These are phyloP conservation scores for Saposhnikovia divaricata DNA, from an alignment of 129 eudicot species.

Conservation along the genomic window DNA sequence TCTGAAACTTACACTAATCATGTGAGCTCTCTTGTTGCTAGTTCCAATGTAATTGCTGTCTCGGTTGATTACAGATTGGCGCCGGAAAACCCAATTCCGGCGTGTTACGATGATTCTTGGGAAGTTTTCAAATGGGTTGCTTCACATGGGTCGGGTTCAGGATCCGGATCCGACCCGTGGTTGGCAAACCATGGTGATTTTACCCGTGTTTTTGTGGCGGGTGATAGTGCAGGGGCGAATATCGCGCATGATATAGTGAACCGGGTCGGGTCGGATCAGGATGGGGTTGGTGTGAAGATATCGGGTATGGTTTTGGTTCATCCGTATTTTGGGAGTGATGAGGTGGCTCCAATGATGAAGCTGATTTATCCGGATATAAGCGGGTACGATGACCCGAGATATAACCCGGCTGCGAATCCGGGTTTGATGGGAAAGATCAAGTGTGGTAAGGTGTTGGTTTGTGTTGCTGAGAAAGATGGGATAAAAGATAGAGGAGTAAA, in stretches of 20 bases:
- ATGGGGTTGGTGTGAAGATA: constrained; percentile 4
- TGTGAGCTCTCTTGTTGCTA: background rate
- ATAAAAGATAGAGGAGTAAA: constrained; percentile 19
- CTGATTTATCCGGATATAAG: constrained; percentile 1
- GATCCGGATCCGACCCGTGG: constrained; percentile 42
- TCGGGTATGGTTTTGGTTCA: constrained; percentile 15
- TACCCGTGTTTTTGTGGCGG: constrained; percentile 39
- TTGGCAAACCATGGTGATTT: constrained; percentile 34
- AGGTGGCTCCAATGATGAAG: constrained; percentile 6
- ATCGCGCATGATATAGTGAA: constrained; percentile 35
- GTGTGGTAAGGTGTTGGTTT: constrained; percentile 29
- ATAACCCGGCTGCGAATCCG: constrained; percentile 32
- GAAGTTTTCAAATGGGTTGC: constrained; percentile 42
- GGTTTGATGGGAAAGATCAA: constrained; percentile 10
- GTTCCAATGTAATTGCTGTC: background rate
- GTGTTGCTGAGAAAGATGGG: constrained; percentile 22
- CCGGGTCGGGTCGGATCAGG: constrained; percentile 20
- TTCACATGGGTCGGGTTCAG: constrained; percentile 19
- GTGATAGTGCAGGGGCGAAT: constrained; percentile 63
- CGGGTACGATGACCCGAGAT: constrained; percentile 22
- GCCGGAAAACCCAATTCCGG: background rate
- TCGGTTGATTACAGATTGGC: background rate
- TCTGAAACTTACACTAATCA: background rate
- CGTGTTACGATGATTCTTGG: constrained; percentile 45
- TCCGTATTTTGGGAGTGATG: constrained; percentile 16